Evolutionary conservation across 2,329 filamentous ascomycete species (phyloP).

Genomic region (Parasarocladium wereldwijsianum): DNA sequence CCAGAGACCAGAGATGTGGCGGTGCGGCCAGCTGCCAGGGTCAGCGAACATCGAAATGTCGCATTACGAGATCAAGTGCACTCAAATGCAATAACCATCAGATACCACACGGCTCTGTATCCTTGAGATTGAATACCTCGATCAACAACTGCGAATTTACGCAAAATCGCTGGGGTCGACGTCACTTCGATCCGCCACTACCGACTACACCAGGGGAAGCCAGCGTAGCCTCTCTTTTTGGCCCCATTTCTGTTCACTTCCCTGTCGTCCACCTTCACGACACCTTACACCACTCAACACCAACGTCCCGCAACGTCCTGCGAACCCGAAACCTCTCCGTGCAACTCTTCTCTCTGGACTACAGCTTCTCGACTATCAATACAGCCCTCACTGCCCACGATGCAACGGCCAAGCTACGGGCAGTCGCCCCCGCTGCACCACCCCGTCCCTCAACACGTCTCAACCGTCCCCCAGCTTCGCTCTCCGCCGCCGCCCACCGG

Average conservation of each 20-base stretch:
- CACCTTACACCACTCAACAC: slow-evolving; percentile 4
- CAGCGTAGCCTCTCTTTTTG: slow-evolving; percentile 4
- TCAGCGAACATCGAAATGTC: too few species aligned
- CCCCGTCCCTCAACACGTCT: slow-evolving; percentile 95
- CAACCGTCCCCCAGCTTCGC: slow-evolving; percentile 89
- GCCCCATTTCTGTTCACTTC: slow-evolving; percentile 4
- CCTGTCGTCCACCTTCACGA: too few species aligned
- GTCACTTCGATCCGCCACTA: too few species aligned
- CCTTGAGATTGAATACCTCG: too few species aligned
- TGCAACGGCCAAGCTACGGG: slow-evolving; percentile 78
- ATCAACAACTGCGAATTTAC: too few species aligned
- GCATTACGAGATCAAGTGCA: too few species aligned
- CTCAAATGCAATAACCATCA: too few species aligned
- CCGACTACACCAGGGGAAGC: too few species aligned
- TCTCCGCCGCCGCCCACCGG: slow-evolving; percentile 74
- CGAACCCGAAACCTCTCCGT: slow-evolving; percentile 5
- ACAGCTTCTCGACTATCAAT: background rate
- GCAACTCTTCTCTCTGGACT: slow-evolving; percentile 4
- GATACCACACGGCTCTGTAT: too few species aligned
- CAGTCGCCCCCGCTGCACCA: slow-evolving; percentile 92
- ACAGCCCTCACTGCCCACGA: slow-evolving; percentile 25
- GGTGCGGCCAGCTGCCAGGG: too few species aligned
- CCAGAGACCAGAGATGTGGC: too few species aligned
- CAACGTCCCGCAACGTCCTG: slow-evolving; percentile 9
- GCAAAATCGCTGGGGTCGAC: too few species aligned